Evolutionary conservation across 2,329 filamentous ascomycete species (phyloP).

Genomic region (Gnomoniopsis smithogilvyi): DNA sequence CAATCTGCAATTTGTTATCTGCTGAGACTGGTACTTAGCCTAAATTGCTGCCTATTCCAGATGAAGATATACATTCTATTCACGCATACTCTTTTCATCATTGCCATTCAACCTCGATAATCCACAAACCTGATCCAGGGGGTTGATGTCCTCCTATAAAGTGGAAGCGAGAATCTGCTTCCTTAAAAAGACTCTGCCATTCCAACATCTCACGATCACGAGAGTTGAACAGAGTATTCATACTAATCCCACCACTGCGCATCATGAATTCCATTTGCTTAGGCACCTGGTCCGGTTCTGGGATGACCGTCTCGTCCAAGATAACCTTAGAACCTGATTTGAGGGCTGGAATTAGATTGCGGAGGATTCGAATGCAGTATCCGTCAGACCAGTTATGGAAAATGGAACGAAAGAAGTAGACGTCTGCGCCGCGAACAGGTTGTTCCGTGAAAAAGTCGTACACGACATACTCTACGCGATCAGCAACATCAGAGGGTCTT

Average conservation of each 20-base stretch:
- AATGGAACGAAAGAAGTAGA: constrained; percentile 31
- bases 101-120: too few relatives aligned
- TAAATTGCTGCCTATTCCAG: too few relatives aligned
- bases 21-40: too few relatives aligned
- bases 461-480: constrained; percentile 22
- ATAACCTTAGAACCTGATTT: constrained; percentile 25
- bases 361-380: constrained; percentile 30
- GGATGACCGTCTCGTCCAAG: constrained; percentile 26
- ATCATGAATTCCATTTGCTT: neutral
- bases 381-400: constrained; percentile 33
- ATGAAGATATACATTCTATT: too few relatives aligned
- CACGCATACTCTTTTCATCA: too few relatives aligned
- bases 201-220: constrained; percentile 2
- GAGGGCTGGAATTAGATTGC: constrained; percentile 28
- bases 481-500: constrained; percentile 18
- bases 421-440: constrained; percentile 21
- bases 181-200: neutral
- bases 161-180: neutral
- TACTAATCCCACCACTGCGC: neutral
- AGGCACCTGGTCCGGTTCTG: constrained; percentile 18
- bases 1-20: too few relatives aligned
- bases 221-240: constrained; percentile 7
- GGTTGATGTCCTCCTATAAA: constrained; percentile 1
- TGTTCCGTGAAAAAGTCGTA: constrained; percentile 29
- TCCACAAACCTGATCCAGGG: too few relatives aligned